Evolutionary conservation across 345 rosid species (phyloP).

Genomic region (Jatropha curcas): DNA sequence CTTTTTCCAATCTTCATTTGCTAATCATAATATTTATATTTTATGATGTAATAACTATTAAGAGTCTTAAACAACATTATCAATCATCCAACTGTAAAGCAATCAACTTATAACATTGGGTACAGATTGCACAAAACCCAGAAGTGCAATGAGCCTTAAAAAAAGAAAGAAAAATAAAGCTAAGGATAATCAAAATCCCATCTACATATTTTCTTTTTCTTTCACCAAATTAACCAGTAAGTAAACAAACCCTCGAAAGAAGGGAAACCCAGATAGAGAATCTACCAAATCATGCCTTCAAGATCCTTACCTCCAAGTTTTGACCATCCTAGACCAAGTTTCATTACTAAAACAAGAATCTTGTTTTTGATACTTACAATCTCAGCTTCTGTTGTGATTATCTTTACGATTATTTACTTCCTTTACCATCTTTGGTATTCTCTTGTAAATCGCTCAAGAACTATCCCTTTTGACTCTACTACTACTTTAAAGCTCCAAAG

Average conservation of each 20-base stretch:
- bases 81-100: slow-evolving; percentile 58
- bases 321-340: slow-evolving; percentile 37
- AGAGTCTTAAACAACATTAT: slow-evolving; percentile 24
- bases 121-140: slow-evolving; percentile 22
- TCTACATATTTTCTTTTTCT: not conserved
- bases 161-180: not conserved
- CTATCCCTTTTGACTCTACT: slow-evolving; percentile 68
- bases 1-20: slow-evolving; percentile 16
- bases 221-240: slow-evolving; percentile 21
- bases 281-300: slow-evolving; percentile 61
- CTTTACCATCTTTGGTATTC: slow-evolving; percentile 74
- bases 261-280: slow-evolving; percentile 22
- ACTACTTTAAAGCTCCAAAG: slow-evolving; percentile 69
- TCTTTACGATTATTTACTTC: slow-evolving; percentile 69
- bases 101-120: slow-evolving; percentile 36
- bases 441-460: slow-evolving; percentile 62
- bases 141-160: slow-evolving; percentile 7
- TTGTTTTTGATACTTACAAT: slow-evolving; percentile 66
- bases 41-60: not conserved
- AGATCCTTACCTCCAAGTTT: slow-evolving; percentile 53
- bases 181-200: not conserved
- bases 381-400: slow-evolving; percentile 65
- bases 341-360: slow-evolving; percentile 49
- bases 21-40: not conserved
- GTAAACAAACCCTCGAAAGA: slow-evolving; percentile 9